phyloP scores from a whole-genome alignment of 1,284 basidiomycete species.

The Fistulinella staudtii region DNA sequence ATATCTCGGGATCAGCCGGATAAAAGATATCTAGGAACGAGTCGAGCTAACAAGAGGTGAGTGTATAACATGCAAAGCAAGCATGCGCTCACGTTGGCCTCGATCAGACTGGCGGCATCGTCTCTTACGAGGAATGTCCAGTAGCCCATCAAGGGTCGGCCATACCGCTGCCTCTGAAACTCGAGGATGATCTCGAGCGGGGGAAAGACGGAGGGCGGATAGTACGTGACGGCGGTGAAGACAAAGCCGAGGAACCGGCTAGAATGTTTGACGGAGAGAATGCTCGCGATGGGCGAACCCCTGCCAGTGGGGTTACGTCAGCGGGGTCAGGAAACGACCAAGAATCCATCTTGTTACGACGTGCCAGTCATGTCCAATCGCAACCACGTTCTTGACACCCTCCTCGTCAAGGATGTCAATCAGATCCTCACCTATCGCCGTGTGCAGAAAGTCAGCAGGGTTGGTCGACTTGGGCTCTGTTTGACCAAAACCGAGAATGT shows the following conservation, averaged over 20 bases:
- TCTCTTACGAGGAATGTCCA: constrained; percentile 36
- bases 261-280: constrained; percentile 32
- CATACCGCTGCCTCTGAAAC: constrained; percentile 26
- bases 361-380: constrained; percentile 47
- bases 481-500: constrained; percentile 47
- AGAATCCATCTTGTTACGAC: neutral
- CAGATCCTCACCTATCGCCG: constrained; percentile 37
- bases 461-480: constrained; percentile 43
- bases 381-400: constrained; percentile 32
- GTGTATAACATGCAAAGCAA: neutral
- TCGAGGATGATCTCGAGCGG: constrained; percentile 28
- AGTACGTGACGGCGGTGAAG: constrained; percentile 33
- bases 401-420: constrained; percentile 44
- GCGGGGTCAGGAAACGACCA: neutral
- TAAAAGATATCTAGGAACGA: constrained; percentile 32
- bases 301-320: constrained; percentile 4
- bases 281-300: constrained; percentile 35
- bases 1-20: constrained; percentile 32
- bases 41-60: constrained; percentile 21
- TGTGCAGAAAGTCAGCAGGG: constrained; percentile 37
- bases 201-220: constrained; percentile 24
- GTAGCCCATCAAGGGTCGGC: constrained; percentile 37
- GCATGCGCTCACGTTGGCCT: constrained; percentile 26
- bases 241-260: constrained; percentile 32
- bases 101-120: constrained; percentile 28